Conservation (phyloP, 306 rosid genomes). For the Medicago truncatula region MtrunA17r5.0-ANR NC_053045.1:48466501-48467000, state of each 20-base stretch:
- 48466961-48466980: not conserved
- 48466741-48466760: constrained; percentile 89
- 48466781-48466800: constrained; percentile 65
- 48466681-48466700: constrained; percentile 32
- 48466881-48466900: constrained; percentile 23
- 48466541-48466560: constrained; percentile 9
- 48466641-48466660: constrained; percentile 20
- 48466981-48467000: not conserved
- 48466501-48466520: constrained; percentile 21
- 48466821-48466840: constrained; percentile 69
- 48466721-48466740: constrained; percentile 80
- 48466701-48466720: constrained; percentile 80
- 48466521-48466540: constrained; percentile 4
- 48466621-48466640: not conserved
- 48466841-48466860: constrained; percentile 81
- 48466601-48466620: not conserved
- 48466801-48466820: constrained; percentile 63
- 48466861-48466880: constrained; percentile 69
- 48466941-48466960: constrained; percentile 3
- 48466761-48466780: constrained; percentile 87
- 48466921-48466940: constrained; percentile 16
- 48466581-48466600: not conserved
- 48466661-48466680: constrained; percentile 4
- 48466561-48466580: not conserved
- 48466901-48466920: constrained; percentile 31